A percentile compares a stretch with the other conserved stretches of the same genome.
phyloP scores from a whole-genome alignment of 192 early-diverging fungal genomes.

The Podila clonocystis region DNA sequence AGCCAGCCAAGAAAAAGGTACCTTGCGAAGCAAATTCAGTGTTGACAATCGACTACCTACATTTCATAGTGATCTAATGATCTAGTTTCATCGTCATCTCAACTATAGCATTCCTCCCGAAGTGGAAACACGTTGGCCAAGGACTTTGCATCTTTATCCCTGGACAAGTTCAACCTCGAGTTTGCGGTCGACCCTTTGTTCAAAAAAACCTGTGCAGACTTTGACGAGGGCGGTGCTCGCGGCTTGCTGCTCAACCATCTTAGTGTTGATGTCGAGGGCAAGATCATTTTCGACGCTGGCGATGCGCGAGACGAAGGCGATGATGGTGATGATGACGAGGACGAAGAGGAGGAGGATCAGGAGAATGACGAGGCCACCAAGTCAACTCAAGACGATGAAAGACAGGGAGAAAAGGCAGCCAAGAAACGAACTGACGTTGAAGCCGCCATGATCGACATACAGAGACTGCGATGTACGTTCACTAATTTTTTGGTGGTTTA shows the following conservation, averaged over 20 bases:
- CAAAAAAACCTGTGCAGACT: constrained; percentile 98
- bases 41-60: background rate
- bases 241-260: constrained; percentile 93
- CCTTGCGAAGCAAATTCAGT: background rate
- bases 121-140: constrained; percentile 82
- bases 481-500: background rate
- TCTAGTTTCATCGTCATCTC: constrained; percentile 38
- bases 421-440: constrained; percentile 23
- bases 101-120: constrained; percentile 50
- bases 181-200: constrained; percentile 95
- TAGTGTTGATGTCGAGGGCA: constrained; percentile 80
- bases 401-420: constrained; percentile 1
- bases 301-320: constrained; percentile 73
- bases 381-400: constrained; percentile 15
- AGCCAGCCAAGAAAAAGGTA: constrained; percentile 55
- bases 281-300: constrained; percentile 94
- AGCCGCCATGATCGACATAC: constrained; percentile 30
- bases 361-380: constrained; percentile 1
- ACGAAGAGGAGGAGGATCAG: constrained; percentile 30
- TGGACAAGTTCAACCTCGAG: constrained; percentile 92
- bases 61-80: background rate
- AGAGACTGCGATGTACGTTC: constrained; percentile 33
- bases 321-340: constrained; percentile 53
- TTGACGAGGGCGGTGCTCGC: constrained; percentile 96
- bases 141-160: constrained; percentile 78